Conservation (phyloP, 2,329 filamentous ascomycete genomes). For the Hymenoscyphus infarciens region DNA sequence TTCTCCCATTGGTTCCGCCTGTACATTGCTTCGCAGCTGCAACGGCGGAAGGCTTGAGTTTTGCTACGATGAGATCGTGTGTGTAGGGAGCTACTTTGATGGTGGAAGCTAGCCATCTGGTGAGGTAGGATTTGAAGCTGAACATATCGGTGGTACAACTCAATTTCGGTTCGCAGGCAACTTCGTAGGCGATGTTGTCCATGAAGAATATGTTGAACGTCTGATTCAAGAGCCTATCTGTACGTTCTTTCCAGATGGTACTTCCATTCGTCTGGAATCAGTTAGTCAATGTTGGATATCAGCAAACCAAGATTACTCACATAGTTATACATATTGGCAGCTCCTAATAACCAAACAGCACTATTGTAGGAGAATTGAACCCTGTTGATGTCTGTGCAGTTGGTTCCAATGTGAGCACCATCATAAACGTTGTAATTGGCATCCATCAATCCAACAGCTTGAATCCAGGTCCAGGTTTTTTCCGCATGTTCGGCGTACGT, state of each 20-base stretch:
- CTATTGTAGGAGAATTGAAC: conserved; percentile 69
- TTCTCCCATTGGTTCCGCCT: conserved; percentile 54
- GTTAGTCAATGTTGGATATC: conserved; percentile 8
- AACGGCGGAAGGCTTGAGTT: conserved; percentile 51
- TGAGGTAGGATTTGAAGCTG: conserved; percentile 63
- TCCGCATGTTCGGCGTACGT: conserved; percentile 77
- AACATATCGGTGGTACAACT: conserved; percentile 60
- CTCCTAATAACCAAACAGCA: conserved; percentile 58
- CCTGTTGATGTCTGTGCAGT: conserved; percentile 51
- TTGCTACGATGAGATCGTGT: conserved; percentile 48
- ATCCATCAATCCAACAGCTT: conserved; percentile 55
- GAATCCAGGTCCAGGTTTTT: conserved; percentile 65
- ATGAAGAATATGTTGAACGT: conserved; percentile 39
- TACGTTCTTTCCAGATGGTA: conserved; percentile 38
- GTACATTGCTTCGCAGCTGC: conserved; percentile 56
- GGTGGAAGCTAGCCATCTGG: conserved; percentile 56
- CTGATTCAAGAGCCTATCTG: conserved; percentile 35
- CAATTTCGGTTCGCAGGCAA: conserved; percentile 52
- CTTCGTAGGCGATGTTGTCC: conserved; percentile 56
- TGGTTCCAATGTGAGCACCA: conserved; percentile 44
- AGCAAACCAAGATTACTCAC: conserved; percentile 53
- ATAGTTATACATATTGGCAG: conserved; percentile 46
- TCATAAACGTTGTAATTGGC: conserved; percentile 53
- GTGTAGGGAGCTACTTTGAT: conserved; percentile 59
- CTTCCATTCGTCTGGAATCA: conserved; percentile 35